These are phyloP conservation scores for Capronia epimyces DNA, from an alignment of 2,329 filamentous ascomycete species.

Conservation along the genomic window DNA sequence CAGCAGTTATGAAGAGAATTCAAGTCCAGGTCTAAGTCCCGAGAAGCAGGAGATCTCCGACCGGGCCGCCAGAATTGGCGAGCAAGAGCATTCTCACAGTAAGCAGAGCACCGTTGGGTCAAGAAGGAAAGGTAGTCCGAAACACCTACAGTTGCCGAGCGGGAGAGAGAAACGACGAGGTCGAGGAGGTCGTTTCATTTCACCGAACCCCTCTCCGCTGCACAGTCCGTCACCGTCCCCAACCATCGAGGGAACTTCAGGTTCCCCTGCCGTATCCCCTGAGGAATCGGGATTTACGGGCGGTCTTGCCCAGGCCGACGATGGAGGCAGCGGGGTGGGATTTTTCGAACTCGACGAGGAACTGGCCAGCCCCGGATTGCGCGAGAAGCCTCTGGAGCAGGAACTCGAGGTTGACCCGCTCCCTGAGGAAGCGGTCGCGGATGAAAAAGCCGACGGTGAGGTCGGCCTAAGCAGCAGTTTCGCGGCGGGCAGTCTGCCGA, in stretches of 20 bases:
- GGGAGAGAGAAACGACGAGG: slow-evolving; percentile 8
- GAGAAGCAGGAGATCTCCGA: slow-evolving; percentile 4
- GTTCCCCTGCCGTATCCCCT: slow-evolving; percentile 3
- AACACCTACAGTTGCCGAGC: neutral
- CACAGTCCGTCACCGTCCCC: slow-evolving; percentile 17
- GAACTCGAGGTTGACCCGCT: slow-evolving; percentile 5
- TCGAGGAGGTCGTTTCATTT: slow-evolving; percentile 10
- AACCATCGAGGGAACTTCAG: slow-evolving; percentile 14
- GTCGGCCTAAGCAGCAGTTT: slow-evolving; percentile 1
- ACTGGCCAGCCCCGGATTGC: slow-evolving; percentile 20
- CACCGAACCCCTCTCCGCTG: slow-evolving; percentile 18
- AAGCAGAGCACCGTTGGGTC: neutral
- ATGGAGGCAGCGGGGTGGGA: slow-evolving; percentile 23
- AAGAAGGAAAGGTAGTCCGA: neutral
- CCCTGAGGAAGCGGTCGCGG: neutral
- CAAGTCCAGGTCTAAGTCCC: slow-evolving; percentile 12
- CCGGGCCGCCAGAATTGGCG: neutral
- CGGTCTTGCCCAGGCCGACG: slow-evolving; percentile 11
- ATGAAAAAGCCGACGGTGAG: neutral
- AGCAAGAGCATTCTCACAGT: neutral
- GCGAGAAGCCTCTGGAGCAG: slow-evolving; percentile 10
- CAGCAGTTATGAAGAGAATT: slow-evolving; percentile 27
- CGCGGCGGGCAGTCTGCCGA: slow-evolving; percentile 24
- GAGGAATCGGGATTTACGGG: slow-evolving; percentile 16
- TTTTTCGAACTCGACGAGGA: slow-evolving; percentile 30